A percentile compares a stretch with the other conserved stretches of the same genome.
Evolutionary conservation across 495 filamentous ascomycete genomes (phyloP).

Genomic region (Corynascus novoguineensis): DNA sequence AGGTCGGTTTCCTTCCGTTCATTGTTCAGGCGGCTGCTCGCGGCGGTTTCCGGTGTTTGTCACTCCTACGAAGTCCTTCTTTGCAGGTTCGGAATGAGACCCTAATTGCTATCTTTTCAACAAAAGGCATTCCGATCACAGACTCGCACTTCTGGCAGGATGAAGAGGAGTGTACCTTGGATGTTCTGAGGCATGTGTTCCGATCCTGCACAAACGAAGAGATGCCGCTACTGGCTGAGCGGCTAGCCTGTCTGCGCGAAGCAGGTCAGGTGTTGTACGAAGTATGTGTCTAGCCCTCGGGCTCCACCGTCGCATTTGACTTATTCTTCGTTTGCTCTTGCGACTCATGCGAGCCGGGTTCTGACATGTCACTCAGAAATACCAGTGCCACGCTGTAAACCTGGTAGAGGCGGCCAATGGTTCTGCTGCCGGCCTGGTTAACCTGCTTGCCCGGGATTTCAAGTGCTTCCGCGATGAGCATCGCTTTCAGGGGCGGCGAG

Average conservation of each 20-base stretch:
- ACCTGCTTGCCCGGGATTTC: conserved; percentile 73
- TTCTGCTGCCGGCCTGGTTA: conserved; percentile 79
- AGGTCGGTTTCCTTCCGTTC: conserved; percentile 18
- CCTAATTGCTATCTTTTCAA: neutral
- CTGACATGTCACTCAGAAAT: conserved; percentile 53
- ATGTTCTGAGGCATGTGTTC: conserved; percentile 70
- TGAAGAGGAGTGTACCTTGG: conserved; percentile 68
- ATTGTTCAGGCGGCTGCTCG: neutral
- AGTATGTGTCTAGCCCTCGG: conserved; percentile 45
- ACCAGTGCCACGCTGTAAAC: conserved; percentile 66
- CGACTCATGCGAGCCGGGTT: neutral
- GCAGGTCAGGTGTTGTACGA: conserved; percentile 78
- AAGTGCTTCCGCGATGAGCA: conserved; percentile 80
- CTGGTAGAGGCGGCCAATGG: conserved; percentile 68
- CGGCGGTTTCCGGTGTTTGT: neutral
- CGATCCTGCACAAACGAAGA: conserved; percentile 78
- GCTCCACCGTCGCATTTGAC: conserved; percentile 1
- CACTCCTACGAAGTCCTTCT: neutral
- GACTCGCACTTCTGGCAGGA: conserved; percentile 81
- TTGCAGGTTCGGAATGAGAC: neutral
- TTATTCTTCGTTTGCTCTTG: neutral
- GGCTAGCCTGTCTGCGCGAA: conserved; percentile 74
- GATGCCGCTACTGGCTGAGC: conserved; percentile 76
- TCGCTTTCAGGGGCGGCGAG: conserved; percentile 60
- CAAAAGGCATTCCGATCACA: conserved; percentile 78